Evolutionary conservation across 257 asterid genomes (phyloP).

Genomic region (Ilex aquifolium): DNA sequence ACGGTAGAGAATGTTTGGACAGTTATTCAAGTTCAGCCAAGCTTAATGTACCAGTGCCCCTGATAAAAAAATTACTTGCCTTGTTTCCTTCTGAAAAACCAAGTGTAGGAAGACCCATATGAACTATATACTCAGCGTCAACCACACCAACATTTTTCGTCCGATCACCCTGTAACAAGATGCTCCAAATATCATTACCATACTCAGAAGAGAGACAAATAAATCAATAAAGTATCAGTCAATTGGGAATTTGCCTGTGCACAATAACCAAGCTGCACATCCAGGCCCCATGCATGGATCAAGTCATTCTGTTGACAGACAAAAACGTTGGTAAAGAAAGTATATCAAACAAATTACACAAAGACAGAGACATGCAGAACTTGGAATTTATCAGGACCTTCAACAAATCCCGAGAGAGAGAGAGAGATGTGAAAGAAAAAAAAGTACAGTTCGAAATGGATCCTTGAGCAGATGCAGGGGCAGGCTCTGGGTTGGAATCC

Average conservation of each 20-base stretch:
- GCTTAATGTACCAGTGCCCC: neutral
- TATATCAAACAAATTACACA: neutral
- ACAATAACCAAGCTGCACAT: constrained; percentile 87
- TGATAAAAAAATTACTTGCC: constrained; percentile 22
- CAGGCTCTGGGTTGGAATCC: too few relatives aligned
- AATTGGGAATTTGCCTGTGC: constrained; percentile 60
- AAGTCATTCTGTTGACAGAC: constrained; percentile 59
- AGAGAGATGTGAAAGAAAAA: too few relatives aligned
- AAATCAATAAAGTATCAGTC: neutral
- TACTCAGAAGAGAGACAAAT: constrained; percentile 5
- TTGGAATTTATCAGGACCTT: too few relatives aligned
- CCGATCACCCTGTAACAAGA: constrained; percentile 61
- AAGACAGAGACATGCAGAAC: too few relatives aligned
- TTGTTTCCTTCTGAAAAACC: constrained; percentile 47
- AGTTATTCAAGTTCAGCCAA: neutral
- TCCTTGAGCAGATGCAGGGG: too few relatives aligned
- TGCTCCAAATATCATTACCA: constrained; percentile 3
- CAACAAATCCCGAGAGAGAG: too few relatives aligned
- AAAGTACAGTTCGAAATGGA: too few relatives aligned
- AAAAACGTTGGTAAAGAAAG: neutral
- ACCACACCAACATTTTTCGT: constrained; percentile 73
- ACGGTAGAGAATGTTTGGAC: neutral
- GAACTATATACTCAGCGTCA: constrained; percentile 60
- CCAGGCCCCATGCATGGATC: constrained; percentile 98
- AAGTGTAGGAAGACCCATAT: constrained; percentile 70